A percentile compares a stretch with the other conserved stretches of the same genome.
Evolutionary conservation across 768 basidiomycete species (phyloP).

Genomic region (Russula dissimulans): DNA sequence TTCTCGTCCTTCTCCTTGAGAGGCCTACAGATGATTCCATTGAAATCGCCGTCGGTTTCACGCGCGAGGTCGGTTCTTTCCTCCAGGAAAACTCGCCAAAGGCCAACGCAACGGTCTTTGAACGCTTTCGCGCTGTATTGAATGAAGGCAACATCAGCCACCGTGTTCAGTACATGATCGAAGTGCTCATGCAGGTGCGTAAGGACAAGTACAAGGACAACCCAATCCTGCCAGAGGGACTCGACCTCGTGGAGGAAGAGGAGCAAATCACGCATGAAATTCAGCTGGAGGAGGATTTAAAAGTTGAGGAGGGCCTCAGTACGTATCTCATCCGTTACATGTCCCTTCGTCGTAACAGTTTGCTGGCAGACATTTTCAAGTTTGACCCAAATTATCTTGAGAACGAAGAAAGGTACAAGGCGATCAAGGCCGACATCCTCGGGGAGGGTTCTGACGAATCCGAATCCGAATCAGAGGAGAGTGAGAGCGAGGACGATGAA

Average conservation of each 20-base stretch:
- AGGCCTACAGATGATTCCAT: slow-evolving; percentile 96
- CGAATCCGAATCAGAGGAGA: slow-evolving; percentile 49
- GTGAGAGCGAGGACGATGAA: slow-evolving; percentile 44
- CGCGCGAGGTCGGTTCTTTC: slow-evolving; percentile 94
- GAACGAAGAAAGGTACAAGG: slow-evolving; percentile 90
- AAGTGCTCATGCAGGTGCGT: slow-evolving; percentile 96
- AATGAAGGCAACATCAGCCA: slow-evolving; percentile 95
- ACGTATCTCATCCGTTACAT: slow-evolving; percentile 27
- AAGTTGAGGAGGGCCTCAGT: slow-evolving; percentile 94
- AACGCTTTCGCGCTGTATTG: slow-evolving; percentile 92
- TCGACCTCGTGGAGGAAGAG: slow-evolving; percentile 96
- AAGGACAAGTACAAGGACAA: slow-evolving; percentile 99
- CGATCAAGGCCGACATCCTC: slow-evolving; percentile 88
- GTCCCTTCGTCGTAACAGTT: slow-evolving; percentile 8
- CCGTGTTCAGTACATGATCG: slow-evolving; percentile 98
- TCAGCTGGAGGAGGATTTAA: slow-evolving; percentile 84
- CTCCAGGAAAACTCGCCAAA: slow-evolving; percentile 89
- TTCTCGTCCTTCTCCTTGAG: slow-evolving; percentile 91
- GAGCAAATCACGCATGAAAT: slow-evolving; percentile 96
- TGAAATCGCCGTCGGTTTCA: slow-evolving; percentile 96
- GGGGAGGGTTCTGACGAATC: slow-evolving; percentile 80
- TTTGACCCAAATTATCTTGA: slow-evolving; percentile 78
- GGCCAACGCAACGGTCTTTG: slow-evolving; percentile 89
- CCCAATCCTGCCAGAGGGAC: slow-evolving; percentile 84
- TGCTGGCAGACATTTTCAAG: slow-evolving; percentile 80